phyloP scores from a whole-genome alignment of 2,329 filamentous ascomycete genomes.

The Gaeumannomyces tritici region DNA sequence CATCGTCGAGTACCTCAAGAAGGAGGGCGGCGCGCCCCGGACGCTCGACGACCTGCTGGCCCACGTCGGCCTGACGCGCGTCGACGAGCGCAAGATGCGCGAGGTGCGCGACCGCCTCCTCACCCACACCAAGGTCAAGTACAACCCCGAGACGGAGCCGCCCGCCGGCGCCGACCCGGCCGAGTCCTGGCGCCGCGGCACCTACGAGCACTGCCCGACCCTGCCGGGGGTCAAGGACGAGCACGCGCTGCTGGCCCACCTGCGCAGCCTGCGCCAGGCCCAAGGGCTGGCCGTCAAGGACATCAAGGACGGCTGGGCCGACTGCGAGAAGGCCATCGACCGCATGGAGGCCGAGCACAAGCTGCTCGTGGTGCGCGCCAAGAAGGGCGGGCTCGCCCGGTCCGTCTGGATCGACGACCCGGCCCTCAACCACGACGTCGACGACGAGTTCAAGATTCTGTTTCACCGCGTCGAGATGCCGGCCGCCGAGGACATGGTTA shows the following conservation, averaged over 20 bases:
- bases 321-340: constrained; percentile 70
- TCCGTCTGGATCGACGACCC: constrained; percentile 87
- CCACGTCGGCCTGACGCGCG: constrained; percentile 64
- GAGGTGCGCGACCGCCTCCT: constrained; percentile 60
- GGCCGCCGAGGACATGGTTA: constrained; percentile 63
- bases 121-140: constrained; percentile 49
- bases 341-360: constrained; percentile 69
- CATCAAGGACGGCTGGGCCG: constrained; percentile 91
- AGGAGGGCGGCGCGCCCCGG: constrained; percentile 57
- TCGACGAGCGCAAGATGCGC: constrained; percentile 50
- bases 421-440: constrained; percentile 63
- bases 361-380: constrained; percentile 78
- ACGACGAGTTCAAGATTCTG: constrained; percentile 72
- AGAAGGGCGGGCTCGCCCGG: constrained; percentile 81
- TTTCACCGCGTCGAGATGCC: constrained; percentile 79
- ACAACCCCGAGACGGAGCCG: constrained; percentile 35
- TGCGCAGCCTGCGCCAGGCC: constrained; percentile 74
- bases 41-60: constrained; percentile 68
- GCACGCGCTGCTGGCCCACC: constrained; percentile 66
- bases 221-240: constrained; percentile 71
- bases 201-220: constrained; percentile 75
- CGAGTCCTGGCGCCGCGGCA: constrained; percentile 47
- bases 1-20: constrained; percentile 74
- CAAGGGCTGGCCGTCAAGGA: constrained; percentile 78
- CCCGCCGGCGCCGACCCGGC: constrained; percentile 41